phyloP scores from a whole-genome alignment of 805 yeast species.

The Yamadazyma ubonensis region DNA sequence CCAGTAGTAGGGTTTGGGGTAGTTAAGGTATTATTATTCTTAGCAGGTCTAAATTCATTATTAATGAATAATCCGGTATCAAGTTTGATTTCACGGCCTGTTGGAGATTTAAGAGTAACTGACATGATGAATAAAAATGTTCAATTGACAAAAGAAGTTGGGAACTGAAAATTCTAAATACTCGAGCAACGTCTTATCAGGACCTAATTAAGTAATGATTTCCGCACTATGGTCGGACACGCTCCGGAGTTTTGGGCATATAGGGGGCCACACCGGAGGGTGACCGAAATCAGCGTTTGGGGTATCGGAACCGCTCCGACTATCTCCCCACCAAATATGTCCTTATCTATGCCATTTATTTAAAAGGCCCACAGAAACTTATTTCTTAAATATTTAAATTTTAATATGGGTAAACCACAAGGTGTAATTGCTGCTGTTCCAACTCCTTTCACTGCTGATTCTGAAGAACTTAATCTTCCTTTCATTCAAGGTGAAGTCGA shows the following conservation, averaged over 20 bases:
- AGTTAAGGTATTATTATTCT: conserved; percentile 37
- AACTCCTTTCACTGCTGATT: conserved; percentile 15
- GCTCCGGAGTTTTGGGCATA: background rate
- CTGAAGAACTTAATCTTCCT: conserved; percentile 10
- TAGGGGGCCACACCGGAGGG: background rate
- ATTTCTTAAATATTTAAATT: background rate
- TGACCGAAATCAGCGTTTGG: background rate
- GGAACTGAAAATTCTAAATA: background rate
- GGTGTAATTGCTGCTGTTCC: conserved; percentile 18
- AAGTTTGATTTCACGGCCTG: conserved; percentile 11
- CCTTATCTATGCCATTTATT: no score
- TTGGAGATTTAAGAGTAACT: conserved; percentile 11
- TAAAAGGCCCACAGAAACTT: background rate
- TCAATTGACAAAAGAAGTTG: no score
- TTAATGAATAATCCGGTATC: conserved; percentile 48
- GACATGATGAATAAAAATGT: conserved; percentile 12
- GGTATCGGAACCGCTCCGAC: no score
- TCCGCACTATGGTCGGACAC: background rate
- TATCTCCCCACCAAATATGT: no score
- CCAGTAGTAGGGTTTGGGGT: conserved; percentile 56
- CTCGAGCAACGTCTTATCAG: conserved; percentile 1
- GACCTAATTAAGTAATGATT: background rate
- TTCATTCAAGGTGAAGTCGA: conserved; percentile 14
- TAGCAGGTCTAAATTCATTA: conserved; percentile 48
- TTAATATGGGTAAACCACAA: conserved; percentile 13